Base-by-base conservation (phyloP, 2,329 filamentous ascomycete species). In the Fusarium aywerte region DNA sequence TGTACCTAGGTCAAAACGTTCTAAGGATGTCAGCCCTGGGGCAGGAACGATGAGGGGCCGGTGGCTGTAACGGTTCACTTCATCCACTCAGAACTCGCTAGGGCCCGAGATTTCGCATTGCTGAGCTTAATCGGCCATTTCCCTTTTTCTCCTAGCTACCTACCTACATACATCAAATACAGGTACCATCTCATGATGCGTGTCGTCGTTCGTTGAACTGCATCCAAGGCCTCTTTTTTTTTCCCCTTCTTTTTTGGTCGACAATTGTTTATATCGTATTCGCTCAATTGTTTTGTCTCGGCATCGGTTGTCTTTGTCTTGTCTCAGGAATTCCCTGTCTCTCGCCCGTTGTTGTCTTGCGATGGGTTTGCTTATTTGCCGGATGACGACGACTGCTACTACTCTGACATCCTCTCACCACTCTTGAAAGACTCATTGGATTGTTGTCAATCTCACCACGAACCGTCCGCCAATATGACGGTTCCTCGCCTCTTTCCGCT, bases 351-450 rank as follows among this genome's bases (percentile, higher is more conserved):
- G 38, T 52, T 60, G 48, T 50, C 58, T 54, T 56, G 52, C 38
- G 20, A 65, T 65, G 59, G 40, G 58, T 61, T 47, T 68, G 59
- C 50, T 56, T 60, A 56, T 47, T 65, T 67, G 52, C 51, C 67
- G 47, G 64, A 64, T 72, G 56, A 71, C 69, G 67, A 72, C 69
- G 58, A 62, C 58, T 58, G 42, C 32, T 57, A 52, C 44, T 49
- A 25, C 33, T 33, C 21, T 31, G 25, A 40, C 60, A 62, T 44
- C 64, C 60, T 61, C 64, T 62, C 69, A 68, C 64, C 43, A 60
- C 38, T 57, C 32, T 45, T 58, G 38, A 38, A 40, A 58, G 18
- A 42, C 29, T n/a, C 36, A 29, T 39, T 29, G 23, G 13, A 62
- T 44, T 36, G 40, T 36, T 57, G 44, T 25, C 32, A 44, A 25